Conservation (phyloP, 1,284 basidiomycete genomes). For the Sporisorium reilianum region DNA sequence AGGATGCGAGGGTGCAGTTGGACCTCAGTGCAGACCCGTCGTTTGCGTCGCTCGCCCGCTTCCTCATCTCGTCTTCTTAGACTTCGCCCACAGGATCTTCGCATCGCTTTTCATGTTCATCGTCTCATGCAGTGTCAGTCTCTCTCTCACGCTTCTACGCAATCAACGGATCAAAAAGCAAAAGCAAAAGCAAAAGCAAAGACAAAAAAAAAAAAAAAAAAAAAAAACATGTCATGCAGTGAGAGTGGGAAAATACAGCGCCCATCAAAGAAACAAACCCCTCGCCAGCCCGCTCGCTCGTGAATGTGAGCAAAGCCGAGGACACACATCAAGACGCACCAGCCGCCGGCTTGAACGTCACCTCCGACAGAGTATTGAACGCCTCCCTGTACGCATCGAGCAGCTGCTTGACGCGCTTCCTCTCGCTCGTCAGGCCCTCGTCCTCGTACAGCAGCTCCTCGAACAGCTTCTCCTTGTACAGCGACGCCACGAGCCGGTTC, state of each 20-base stretch:
- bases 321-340: slow-evolving; percentile 3
- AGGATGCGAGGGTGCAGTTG: background rate
- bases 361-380: slow-evolving; percentile 73
- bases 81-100: background rate
- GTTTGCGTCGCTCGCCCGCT: background rate
- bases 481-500: slow-evolving; percentile 87
- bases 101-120: background rate
- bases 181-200: too few species aligned
- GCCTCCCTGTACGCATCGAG: slow-evolving; percentile 98
- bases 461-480: slow-evolving; percentile 88
- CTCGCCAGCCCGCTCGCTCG: background rate
- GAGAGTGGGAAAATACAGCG: slow-evolving; percentile 1
- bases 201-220: background rate
- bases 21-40: background rate
- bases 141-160: too few species aligned
- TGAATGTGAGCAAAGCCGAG: background rate
- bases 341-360: slow-evolving; percentile 54
- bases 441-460: slow-evolving; percentile 93
- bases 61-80: background rate
- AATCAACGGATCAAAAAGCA: too few species aligned
- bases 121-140: background rate
- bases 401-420: slow-evolving; percentile 90
- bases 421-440: slow-evolving; percentile 91
- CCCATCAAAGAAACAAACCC: background rate
- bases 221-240: background rate